Conservation (phyloP, 495 filamentous ascomycete genomes). For the Trichocladium uniseriatum region DNA sequence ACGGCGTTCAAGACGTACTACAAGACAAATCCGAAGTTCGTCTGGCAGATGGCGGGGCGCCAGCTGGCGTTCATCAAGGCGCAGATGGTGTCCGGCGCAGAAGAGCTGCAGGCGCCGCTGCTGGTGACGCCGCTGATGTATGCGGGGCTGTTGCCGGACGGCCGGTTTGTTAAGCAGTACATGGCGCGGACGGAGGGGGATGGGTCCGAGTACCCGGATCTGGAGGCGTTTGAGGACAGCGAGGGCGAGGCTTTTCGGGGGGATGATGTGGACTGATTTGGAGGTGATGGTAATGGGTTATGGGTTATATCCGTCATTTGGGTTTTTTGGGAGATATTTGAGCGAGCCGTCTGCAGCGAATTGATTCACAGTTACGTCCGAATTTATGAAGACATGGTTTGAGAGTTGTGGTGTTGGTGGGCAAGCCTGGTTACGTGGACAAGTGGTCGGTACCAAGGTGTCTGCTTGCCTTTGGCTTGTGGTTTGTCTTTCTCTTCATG, state of each 20-base stretch:
- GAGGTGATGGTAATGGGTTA: too few relatives aligned
- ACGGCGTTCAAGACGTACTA: slow-evolving; percentile 43
- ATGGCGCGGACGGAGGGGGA: slow-evolving; percentile 16
- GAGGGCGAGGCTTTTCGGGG: background rate
- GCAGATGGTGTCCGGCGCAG: slow-evolving; percentile 5
- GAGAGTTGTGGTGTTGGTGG: too few relatives aligned
- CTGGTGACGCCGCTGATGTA: slow-evolving; percentile 38
- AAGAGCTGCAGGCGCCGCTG: slow-evolving; percentile 5
- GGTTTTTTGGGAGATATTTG: too few relatives aligned
- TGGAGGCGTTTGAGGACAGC: slow-evolving; percentile 3
- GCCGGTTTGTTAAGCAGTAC: slow-evolving; percentile 26
- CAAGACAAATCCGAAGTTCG: slow-evolving; percentile 30
- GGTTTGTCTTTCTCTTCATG: too few relatives aligned
- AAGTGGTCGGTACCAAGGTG: too few relatives aligned
- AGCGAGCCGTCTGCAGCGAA: too few relatives aligned
- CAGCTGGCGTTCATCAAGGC: slow-evolving; percentile 59
- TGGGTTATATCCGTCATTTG: too few relatives aligned
- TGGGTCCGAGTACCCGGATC: slow-evolving; percentile 17
- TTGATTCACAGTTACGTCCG: too few relatives aligned
- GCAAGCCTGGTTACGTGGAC: too few relatives aligned
- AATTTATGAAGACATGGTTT: too few relatives aligned
- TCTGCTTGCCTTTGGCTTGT: too few relatives aligned
- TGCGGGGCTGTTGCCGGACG: slow-evolving; percentile 34
- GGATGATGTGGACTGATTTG: slow-evolving; percentile 7
- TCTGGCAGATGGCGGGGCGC: slow-evolving; percentile 56